Evolutionary conservation across 306 rosid species (phyloP).

Genomic region (Quercus glauca): DNA sequence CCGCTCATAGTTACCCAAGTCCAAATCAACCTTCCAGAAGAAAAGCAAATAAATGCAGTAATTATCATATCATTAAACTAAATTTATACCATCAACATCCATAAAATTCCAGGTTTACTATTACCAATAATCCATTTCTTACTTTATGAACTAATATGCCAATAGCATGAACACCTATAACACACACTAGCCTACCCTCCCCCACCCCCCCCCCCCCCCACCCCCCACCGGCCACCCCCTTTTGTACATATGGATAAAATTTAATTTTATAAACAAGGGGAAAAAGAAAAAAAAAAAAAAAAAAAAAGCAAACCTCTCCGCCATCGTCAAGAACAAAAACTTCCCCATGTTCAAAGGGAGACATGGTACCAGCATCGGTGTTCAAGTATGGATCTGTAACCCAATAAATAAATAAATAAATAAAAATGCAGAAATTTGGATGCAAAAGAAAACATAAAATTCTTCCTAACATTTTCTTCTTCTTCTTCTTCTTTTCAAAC

Average conservation of each 20-base stretch:
- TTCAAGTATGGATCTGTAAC: constrained; percentile 91
- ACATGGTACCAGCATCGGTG: constrained; percentile 99
- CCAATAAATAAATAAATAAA: not conserved
- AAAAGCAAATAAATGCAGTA: constrained; percentile 13
- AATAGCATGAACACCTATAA: no score
- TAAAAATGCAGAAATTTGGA: not conserved
- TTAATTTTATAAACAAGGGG: no score
- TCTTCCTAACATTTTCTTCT: not conserved
- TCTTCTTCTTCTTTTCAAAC: no score
- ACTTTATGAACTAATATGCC: not conserved
- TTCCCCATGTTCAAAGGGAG: constrained; percentile 99
- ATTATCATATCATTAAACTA: not conserved
- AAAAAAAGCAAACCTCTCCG: constrained; percentile 64
- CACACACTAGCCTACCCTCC: no score
- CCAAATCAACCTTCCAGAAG: constrained; percentile 81
- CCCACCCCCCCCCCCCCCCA: no score
- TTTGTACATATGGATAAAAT: no score
- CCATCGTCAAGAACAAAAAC: constrained; percentile 99
- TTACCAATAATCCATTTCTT: not conserved
- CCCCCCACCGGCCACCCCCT: no score
- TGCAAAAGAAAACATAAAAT: not conserved
- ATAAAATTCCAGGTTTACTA: not conserved
- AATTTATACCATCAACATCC: constrained; percentile 6
- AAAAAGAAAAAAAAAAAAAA: not conserved
- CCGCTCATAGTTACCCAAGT: constrained; percentile 96